Evolutionary conservation across 2,329 filamentous ascomycete species (phyloP).

Genomic region (Ceratocystis albifundus): DNA sequence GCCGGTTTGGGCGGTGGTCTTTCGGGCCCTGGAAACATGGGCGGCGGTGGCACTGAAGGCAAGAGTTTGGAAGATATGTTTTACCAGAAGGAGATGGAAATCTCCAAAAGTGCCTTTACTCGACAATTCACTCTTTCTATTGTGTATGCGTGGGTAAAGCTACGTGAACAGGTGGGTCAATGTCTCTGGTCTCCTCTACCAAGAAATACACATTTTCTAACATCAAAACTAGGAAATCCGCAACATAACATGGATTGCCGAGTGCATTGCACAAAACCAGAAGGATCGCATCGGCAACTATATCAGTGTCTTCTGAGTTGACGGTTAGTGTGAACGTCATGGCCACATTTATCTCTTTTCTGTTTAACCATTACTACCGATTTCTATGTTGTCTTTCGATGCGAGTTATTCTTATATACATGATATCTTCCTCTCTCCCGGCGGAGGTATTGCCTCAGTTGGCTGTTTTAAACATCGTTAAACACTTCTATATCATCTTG

Average conservation of each 20-base stretch:
- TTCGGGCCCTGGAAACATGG: slow-evolving; percentile 70
- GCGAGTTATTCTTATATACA: background rate
- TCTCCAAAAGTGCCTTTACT: slow-evolving; percentile 89
- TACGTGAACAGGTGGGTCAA: slow-evolving; percentile 81
- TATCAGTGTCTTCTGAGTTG: slow-evolving; percentile 79
- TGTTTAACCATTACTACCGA: background rate
- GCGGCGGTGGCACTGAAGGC: slow-evolving; percentile 65
- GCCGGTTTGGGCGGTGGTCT: slow-evolving; percentile 64
- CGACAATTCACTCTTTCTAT: slow-evolving; percentile 90
- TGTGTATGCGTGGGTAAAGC: slow-evolving; percentile 94
- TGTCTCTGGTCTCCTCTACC: background rate
- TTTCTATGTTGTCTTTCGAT: background rate
- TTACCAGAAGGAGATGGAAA: slow-evolving; percentile 99
- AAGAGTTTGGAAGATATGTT: slow-evolving; percentile 95
- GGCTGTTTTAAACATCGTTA: background rate
- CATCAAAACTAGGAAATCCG: slow-evolving; percentile 67
- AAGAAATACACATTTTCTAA: slow-evolving; percentile 28
- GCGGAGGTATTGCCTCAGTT: background rate
- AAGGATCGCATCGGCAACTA: slow-evolving; percentile 98
- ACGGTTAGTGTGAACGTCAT: background rate
- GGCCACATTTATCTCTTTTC: background rate
- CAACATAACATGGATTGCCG: slow-evolving; percentile 98
- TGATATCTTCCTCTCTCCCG: background rate
- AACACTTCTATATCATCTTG: background rate
- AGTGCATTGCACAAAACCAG: slow-evolving; percentile 99